Evolutionary conservation across 2,329 filamentous ascomycete species (phyloP), one percentile per base, ranked within the genome.

Genomic region (Xylaria sp.): DNA sequence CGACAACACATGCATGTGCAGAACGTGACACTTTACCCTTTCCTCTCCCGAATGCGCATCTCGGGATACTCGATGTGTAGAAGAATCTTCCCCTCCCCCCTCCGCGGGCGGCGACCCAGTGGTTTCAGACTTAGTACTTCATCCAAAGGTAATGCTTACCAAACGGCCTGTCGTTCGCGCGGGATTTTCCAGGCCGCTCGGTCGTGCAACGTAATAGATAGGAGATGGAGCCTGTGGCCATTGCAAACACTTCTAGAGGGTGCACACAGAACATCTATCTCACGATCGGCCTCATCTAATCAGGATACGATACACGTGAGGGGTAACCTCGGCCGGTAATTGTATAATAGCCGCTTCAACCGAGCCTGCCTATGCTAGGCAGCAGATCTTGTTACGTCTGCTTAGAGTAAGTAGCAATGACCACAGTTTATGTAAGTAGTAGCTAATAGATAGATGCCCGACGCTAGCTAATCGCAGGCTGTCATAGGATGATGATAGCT

Each of bases 1-100:
- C 56, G 49, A 64, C 61, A 61, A 61, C 61, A 37, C 61, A 64
- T 58, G 61, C 58, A 61, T 64, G 61, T 43, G 43, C 52, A 15
- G 38, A 48, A 53, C 21, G 15, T 54, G 47, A 9, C 17, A 38
- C 41, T n/a, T 9, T 21, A n/a, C 21, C 15, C 6, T 46, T 10
- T 5, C 4, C 31, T 33, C 15, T 51, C 41, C n/a, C n/a, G n/a
- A 48, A 62, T 54, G 38, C 48, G 25, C 40, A 27, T 29, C 11
- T 58, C 53, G 59, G 46, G 29, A 61, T 58, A 48, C 52, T 52
- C n/a, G 19, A 57, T 57, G 33, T 47, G 53, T 27, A 52, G 27
- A 48, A 41, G 58, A 33, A 31, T 29, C 13, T 11, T 37, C 1
- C n/a, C 7, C 15, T 31, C 1, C 4, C 10, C 33, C 33, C 47